Conservation (phyloP, 177 flowering plant species). For the Vitis hybrid region DNA sequence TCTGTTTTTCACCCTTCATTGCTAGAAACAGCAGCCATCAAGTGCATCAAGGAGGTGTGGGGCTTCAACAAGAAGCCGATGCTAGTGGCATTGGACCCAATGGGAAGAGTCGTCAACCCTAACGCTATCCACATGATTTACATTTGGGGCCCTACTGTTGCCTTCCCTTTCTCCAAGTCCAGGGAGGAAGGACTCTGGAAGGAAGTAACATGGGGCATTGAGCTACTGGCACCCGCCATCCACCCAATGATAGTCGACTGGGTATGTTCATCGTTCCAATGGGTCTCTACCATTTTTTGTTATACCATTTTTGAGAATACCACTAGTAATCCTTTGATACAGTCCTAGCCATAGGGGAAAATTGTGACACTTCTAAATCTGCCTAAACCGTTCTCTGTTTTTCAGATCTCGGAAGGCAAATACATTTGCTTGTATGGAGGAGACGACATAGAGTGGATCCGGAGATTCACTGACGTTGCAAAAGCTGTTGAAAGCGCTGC, state of each 20-base stretch:
- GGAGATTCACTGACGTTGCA: slow-evolving; percentile 30
- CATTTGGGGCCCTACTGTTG: slow-evolving; percentile 61
- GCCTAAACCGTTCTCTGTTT: not conserved
- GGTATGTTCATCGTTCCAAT: slow-evolving; percentile 28
- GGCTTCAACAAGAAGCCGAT: slow-evolving; percentile 48
- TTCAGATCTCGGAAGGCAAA: slow-evolving; percentile 40
- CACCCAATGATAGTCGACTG: slow-evolving; percentile 37
- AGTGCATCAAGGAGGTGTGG: slow-evolving; percentile 55
- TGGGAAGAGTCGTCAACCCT: slow-evolving; percentile 41
- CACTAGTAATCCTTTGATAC: too few species aligned
- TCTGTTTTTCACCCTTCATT: slow-evolving; percentile 42
- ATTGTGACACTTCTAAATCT: too few species aligned
- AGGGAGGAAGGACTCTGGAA: slow-evolving; percentile 60
- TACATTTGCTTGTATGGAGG: slow-evolving; percentile 68
- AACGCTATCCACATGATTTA: slow-evolving; percentile 75
- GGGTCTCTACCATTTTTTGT: not conserved
- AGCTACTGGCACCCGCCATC: slow-evolving; percentile 41
- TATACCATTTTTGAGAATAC: too few species aligned
- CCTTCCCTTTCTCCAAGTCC: slow-evolving; percentile 54
- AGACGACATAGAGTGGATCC: slow-evolving; percentile 60
- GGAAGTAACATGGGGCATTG: slow-evolving; percentile 53
- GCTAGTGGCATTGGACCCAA: slow-evolving; percentile 60
- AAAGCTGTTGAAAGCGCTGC: slow-evolving; percentile 26
- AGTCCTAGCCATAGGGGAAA: too few species aligned
- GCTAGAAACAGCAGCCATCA: slow-evolving; percentile 41